Evolutionary conservation across 345 rosid species (phyloP).

Genomic region (Salix arbutifolia): DNA sequence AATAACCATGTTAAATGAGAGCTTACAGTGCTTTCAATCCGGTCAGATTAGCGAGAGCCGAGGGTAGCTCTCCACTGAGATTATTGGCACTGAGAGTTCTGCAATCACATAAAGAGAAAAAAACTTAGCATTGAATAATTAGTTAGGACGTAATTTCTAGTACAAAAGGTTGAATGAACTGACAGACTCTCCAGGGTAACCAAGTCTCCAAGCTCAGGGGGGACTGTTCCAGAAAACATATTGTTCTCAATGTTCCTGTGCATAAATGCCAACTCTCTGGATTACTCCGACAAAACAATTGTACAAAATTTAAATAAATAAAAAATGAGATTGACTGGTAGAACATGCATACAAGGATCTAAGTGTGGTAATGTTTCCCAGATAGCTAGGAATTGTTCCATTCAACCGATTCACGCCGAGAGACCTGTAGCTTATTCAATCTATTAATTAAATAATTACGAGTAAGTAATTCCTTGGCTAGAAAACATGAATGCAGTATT

Average conservation of each 20-base stretch:
- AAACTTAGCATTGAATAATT: neutral
- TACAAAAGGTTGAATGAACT: conserved; percentile 10
- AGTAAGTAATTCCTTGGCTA: neutral
- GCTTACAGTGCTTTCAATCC: conserved; percentile 8
- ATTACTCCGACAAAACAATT: neutral
- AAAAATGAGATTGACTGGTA: neutral
- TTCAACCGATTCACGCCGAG: neutral
- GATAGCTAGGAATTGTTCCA: conserved; percentile 1
- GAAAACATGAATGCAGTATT: neutral
- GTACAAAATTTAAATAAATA: neutral
- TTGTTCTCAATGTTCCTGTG: conserved; percentile 5
- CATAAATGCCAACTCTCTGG: neutral
- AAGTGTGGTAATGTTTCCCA: conserved; percentile 20
- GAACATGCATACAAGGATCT: conserved; percentile 28
- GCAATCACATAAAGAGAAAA: neutral
- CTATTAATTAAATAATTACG: neutral
- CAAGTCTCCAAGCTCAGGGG: conserved; percentile 40
- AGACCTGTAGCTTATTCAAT: conserved; percentile 5
- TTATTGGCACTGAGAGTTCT: conserved; percentile 19
- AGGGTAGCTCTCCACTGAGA: conserved; percentile 15
- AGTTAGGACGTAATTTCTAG: neutral
- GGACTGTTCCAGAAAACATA: conserved; percentile 41
- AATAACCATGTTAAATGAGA: neutral
- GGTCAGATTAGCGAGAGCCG: conserved; percentile 5
- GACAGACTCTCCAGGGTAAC: conserved; percentile 43